A percentile compares a stretch with the other conserved stretches of the same genome.
Evolutionary conservation across 1,139 yeast species (phyloP).

Genomic region (Scheffersomyces insectosa): DNA sequence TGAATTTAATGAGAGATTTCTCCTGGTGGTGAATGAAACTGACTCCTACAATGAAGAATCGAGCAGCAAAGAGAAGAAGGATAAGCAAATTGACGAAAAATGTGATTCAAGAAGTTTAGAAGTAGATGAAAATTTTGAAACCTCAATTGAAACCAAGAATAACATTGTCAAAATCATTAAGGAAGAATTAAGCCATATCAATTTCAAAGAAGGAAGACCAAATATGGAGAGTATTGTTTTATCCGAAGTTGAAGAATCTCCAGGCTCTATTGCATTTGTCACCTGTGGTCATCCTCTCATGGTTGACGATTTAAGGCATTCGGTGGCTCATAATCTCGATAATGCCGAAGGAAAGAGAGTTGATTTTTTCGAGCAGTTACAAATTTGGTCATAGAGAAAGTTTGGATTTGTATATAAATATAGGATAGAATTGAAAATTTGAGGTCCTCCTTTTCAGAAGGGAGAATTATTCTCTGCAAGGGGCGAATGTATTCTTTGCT

Average conservation of each 20-base stretch:
- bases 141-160: slow-evolving; percentile 3
- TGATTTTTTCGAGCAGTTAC: slow-evolving; percentile 30
- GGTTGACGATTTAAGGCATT: slow-evolving; percentile 33
- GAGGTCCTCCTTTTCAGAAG: too few species aligned
- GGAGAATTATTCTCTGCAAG: too few species aligned
- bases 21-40: too few species aligned
- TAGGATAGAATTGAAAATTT: too few species aligned
- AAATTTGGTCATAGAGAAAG: slow-evolving; percentile 23
- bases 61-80: too few species aligned
- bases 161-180: slow-evolving; percentile 12
- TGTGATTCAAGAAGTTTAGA: background rate
- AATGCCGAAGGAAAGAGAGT: slow-evolving; percentile 20
- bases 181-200: slow-evolving; percentile 20
- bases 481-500: too few species aligned
- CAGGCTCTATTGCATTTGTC: slow-evolving; percentile 20
- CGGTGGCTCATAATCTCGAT: slow-evolving; percentile 30
- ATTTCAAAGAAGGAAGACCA: slow-evolving; percentile 34
- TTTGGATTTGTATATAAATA: too few species aligned
- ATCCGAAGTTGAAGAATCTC: slow-evolving; percentile 24
- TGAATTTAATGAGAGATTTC: slow-evolving; percentile 9
- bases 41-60: too few species aligned
- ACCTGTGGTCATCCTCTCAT: slow-evolving; percentile 33
- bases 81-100: too few species aligned
- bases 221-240: slow-evolving; percentile 23
- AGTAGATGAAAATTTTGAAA: background rate